Conservation (phyloP, 306 rosid genomes). For the Dryas drummondii region DNA sequence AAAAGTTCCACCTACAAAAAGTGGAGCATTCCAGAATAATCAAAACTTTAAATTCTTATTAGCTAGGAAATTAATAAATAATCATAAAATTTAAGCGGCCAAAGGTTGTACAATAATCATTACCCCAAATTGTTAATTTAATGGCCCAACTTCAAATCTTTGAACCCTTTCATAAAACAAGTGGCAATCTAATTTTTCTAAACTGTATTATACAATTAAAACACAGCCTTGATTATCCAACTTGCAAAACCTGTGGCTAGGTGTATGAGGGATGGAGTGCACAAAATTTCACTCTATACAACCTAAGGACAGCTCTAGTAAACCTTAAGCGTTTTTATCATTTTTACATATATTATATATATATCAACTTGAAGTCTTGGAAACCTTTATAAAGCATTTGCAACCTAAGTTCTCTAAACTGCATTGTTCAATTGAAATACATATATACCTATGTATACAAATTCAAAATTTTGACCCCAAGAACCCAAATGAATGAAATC, state of each 20-base stretch:
- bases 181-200: background rate
- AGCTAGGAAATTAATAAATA: background rate
- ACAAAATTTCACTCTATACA: background rate
- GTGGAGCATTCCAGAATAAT: background rate
- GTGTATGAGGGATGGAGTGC: background rate
- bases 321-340: too few relatives aligned
- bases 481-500: too few relatives aligned
- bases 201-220: background rate
- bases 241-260: background rate
- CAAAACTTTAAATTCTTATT: background rate
- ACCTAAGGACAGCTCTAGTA: background rate
- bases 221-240: background rate
- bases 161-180: background rate
- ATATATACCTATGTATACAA: too few relatives aligned
- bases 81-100: background rate
- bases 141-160: background rate
- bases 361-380: too few relatives aligned
- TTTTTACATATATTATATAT: too few relatives aligned
- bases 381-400: too few relatives aligned
- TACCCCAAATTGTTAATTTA: background rate
- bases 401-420: too few relatives aligned
- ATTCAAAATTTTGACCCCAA: too few relatives aligned
- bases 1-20: constrained; percentile 2
- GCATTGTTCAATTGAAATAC: too few relatives aligned
- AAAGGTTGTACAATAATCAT: background rate